These are phyloP conservation scores for Plasmopara halstedii DNA, from an alignment of 352 stramenopile species.

Conservation along the genomic window DNA sequence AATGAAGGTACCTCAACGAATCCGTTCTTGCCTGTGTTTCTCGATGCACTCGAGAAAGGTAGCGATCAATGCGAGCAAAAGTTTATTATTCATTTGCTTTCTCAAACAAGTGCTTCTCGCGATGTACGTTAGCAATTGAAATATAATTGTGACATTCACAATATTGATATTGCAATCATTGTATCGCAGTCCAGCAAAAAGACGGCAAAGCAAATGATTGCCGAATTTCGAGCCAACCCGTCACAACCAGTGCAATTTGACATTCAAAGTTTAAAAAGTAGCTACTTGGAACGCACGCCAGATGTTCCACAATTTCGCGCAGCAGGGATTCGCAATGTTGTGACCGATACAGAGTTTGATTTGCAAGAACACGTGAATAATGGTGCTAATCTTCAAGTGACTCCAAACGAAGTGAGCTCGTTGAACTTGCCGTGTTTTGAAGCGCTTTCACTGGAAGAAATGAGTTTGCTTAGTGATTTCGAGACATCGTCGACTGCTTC, in stretches of 20 bases:
- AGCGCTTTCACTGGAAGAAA: conserved; percentile 65
- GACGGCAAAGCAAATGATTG: conserved; percentile 60
- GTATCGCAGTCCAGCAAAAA: conserved; percentile 51
- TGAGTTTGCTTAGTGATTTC: conserved; percentile 37
- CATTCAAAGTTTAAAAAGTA: conserved; percentile 48
- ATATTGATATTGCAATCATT: conserved; percentile 6
- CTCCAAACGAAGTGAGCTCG: conserved; percentile 62
- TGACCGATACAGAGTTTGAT: conserved; percentile 75
- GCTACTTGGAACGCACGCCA: conserved; percentile 73
- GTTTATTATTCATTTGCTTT: conserved; percentile 66
- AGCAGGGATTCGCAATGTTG: conserved; percentile 68
- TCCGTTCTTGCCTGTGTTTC: conserved; percentile 82
- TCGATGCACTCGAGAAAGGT: conserved; percentile 72
- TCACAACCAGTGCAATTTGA: conserved; percentile 47
- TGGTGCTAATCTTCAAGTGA: conserved; percentile 55
- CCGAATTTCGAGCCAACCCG: conserved; percentile 50
- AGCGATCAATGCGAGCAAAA: conserved; percentile 72
- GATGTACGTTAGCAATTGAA: conserved; percentile 31
- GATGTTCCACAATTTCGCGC: conserved; percentile 68
- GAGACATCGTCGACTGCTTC: conserved; percentile 18
- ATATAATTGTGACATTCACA: background rate
- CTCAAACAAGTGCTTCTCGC: conserved; percentile 29
- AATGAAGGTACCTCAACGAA: conserved; percentile 70
- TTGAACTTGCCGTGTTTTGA: conserved; percentile 64
- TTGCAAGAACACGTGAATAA: conserved; percentile 81